Conservation (phyloP, 345 rosid species). For the Limnanthes douglasii region DNA sequence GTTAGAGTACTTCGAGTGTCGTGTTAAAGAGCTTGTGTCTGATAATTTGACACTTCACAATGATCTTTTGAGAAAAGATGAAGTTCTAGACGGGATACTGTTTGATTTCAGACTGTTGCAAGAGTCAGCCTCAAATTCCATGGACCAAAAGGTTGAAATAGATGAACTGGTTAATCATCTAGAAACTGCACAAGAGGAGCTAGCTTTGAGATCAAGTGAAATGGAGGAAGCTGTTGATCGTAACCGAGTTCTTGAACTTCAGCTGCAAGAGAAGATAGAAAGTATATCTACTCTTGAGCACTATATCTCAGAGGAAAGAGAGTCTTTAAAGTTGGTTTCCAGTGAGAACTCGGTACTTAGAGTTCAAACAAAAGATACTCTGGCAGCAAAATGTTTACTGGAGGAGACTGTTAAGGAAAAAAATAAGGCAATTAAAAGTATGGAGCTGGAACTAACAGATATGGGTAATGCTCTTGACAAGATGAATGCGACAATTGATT, state of each 20-base stretch:
- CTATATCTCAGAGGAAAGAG: conserved; percentile 21
- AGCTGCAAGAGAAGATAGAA: conserved; percentile 47
- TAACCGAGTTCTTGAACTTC: conserved; percentile 39
- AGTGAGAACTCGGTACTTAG: conserved; percentile 36
- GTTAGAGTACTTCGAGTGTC: conserved; percentile 33
- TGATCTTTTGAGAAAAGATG: conserved; percentile 74
- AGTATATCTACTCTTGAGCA: conserved; percentile 30
- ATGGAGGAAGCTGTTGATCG: conserved; percentile 39
- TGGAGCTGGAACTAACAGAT: conserved; percentile 57
- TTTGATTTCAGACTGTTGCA: conserved; percentile 85
- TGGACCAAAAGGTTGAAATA: conserved; percentile 71
- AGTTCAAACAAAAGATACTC: conserved; percentile 29
- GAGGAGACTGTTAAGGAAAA: conserved; percentile 43
- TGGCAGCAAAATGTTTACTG: conserved; percentile 27
- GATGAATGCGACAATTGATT: conserved; percentile 41
- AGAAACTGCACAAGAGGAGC: conserved; percentile 60
- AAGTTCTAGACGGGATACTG: conserved; percentile 56
- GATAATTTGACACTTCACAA: conserved; percentile 40
- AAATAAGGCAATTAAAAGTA: conserved; percentile 33
- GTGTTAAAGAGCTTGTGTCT: conserved; percentile 30
- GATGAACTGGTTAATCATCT: conserved; percentile 43
- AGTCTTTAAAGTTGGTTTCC: conserved; percentile 16
- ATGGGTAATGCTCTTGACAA: conserved; percentile 39
- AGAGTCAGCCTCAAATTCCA: conserved; percentile 71
- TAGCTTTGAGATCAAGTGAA: conserved; percentile 36